phyloP scores from a whole-genome alignment of 441 rosid genomes.

The Biscutella laevigata region DNA sequence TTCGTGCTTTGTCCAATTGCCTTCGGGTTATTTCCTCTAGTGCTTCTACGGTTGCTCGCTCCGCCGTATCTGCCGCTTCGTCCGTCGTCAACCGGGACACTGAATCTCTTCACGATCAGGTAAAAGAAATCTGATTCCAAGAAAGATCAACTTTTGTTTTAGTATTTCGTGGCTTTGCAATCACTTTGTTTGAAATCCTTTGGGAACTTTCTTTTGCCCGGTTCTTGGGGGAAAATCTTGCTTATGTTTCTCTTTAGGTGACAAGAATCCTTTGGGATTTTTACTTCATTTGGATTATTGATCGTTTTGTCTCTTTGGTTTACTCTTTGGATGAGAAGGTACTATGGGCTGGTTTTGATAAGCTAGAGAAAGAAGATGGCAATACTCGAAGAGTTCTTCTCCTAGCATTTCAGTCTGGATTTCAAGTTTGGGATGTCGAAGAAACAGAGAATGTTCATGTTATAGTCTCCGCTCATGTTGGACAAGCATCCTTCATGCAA shows the following conservation, averaged over 20 bases:
- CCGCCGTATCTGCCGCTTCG: constrained; percentile 75
- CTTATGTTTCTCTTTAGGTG: background rate
- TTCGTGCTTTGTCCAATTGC: constrained; percentile 68
- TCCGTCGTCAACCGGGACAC: constrained; percentile 60
- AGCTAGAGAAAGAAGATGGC: constrained; percentile 49
- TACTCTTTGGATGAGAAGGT: too few species aligned
- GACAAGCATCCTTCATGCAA: constrained; percentile 73
- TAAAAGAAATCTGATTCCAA: too few species aligned
- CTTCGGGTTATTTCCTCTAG: constrained; percentile 74
- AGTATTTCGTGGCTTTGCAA: too few species aligned
- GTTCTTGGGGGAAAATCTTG: background rate
- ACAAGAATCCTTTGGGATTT: background rate
- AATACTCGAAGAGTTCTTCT: constrained; percentile 53
- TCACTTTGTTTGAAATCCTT: too few species aligned
- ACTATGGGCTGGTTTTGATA: constrained; percentile 93
- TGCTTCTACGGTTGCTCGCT: constrained; percentile 82
- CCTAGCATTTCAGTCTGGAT: constrained; percentile 75
- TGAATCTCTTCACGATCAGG: constrained; percentile 61
- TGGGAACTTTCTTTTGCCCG: background rate
- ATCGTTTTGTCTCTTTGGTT: too few species aligned
- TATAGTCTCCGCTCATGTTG: constrained; percentile 69
- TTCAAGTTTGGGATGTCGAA: constrained; percentile 95
- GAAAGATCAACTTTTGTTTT: too few species aligned
- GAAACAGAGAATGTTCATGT: constrained; percentile 69
- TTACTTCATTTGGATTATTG: background rate